Evolutionary conservation across 2,329 filamentous ascomycete species (phyloP).

Genomic region (Fusarium decemcellulare): DNA sequence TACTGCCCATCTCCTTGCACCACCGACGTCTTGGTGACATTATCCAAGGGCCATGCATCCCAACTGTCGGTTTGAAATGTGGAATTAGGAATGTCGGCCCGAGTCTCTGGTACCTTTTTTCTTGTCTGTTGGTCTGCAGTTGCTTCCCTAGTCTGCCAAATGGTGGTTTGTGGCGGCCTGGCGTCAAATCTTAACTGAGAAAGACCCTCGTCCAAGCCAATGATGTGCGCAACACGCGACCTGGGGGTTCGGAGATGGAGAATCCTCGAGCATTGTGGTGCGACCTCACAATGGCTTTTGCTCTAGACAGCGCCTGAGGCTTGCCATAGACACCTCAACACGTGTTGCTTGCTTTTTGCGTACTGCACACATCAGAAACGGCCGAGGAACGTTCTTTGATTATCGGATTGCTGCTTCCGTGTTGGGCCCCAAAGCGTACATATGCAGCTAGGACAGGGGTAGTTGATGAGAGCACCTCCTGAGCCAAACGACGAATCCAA

Average conservation of each 20-base stretch:
- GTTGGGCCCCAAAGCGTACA: constrained; percentile 8
- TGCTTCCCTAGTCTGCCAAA: constrained; percentile 23
- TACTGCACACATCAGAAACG: constrained; percentile 31
- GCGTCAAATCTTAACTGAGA: constrained; percentile 41
- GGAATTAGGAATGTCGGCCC: constrained; percentile 35
- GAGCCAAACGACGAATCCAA: constrained; percentile 28
- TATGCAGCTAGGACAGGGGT: constrained; percentile 13
- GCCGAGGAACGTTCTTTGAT: constrained; percentile 17
- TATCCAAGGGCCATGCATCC: constrained; percentile 20
- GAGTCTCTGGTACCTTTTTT: constrained; percentile 36
- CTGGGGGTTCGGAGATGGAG: constrained; percentile 25
- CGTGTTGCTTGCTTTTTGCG: constrained; percentile 15
- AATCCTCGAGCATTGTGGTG: constrained; percentile 22
- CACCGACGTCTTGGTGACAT: background rate
- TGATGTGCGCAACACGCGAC: constrained; percentile 28
- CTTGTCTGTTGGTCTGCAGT: constrained; percentile 16
- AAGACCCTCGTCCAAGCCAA: constrained; percentile 17
- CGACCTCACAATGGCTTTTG: constrained; percentile 14
- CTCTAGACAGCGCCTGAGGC: constrained; percentile 11
- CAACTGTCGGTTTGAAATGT: constrained; percentile 10
- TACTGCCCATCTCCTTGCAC: constrained; percentile 2
- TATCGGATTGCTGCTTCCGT: constrained; percentile 16
- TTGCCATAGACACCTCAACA: constrained; percentile 15
- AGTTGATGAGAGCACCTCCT: constrained; percentile 11
- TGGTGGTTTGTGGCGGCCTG: constrained; percentile 38